phyloP scores from a whole-genome alignment of 2,329 filamentous ascomycete genomes.

The Colletotrichum trifolii region DNA sequence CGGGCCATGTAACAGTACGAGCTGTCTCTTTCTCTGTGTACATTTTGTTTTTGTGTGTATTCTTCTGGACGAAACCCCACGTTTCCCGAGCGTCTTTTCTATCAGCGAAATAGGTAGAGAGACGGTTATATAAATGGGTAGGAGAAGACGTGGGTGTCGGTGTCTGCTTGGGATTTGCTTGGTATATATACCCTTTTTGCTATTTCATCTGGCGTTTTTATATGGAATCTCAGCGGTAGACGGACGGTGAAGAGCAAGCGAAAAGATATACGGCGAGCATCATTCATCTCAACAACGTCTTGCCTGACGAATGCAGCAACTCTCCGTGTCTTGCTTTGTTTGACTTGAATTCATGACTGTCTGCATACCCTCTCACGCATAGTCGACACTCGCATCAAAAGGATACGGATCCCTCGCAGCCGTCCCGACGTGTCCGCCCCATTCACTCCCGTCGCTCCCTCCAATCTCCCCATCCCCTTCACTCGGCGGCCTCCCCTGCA shows the following conservation, averaged over 20 bases:
- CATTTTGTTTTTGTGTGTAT: not conserved
- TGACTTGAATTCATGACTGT: not conserved
- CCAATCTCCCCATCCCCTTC: not conserved
- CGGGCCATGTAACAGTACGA: not conserved
- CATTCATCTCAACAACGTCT: not conserved
- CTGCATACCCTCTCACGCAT: not conserved
- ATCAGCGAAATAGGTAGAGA: not conserved
- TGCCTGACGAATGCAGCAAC: not conserved
- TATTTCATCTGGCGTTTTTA: not conserved
- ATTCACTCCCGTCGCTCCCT: not conserved
- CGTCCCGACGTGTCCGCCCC: slow-evolving; percentile 23
- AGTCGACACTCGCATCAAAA: slow-evolving; percentile 22
- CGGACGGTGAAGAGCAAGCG: no score
- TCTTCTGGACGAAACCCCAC: no score
- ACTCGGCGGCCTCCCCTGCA: slow-evolving; percentile 11
- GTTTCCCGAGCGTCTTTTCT: not conserved
- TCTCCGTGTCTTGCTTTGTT: not conserved
- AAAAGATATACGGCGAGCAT: no score
- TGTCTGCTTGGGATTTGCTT: slow-evolving; percentile 4
- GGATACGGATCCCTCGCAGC: slow-evolving; percentile 21
- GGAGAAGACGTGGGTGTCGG: not conserved
- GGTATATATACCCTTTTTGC: slow-evolving; percentile 33
- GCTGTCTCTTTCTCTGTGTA: not conserved
- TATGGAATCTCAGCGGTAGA: not conserved
- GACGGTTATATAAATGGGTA: not conserved